A percentile compares a stretch with the other conserved stretches of the same genome.
Evolutionary conservation across 1,284 basidiomycete species (phyloP).

Genomic region (Hortiboletus rubellus): DNA sequence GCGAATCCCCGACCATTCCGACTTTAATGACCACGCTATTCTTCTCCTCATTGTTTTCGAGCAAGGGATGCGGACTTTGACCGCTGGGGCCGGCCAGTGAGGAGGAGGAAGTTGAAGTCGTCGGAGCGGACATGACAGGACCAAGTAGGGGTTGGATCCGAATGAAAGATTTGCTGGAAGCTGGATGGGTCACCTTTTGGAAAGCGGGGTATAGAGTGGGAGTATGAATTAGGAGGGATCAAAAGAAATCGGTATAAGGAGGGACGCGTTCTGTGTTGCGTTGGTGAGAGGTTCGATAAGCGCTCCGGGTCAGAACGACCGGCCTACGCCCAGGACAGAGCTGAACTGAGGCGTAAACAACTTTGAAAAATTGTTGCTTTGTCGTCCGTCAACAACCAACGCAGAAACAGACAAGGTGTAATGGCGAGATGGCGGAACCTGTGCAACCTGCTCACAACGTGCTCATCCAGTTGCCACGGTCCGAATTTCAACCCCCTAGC

Average conservation of each 20-base stretch:
- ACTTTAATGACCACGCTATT: constrained; percentile 97
- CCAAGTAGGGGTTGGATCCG: constrained; percentile 16
- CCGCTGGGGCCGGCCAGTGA: constrained; percentile 53
- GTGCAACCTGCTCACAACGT: constrained; percentile 21
- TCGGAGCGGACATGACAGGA: constrained; percentile 46
- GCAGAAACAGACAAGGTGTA: constrained; percentile 26
- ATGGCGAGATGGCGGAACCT: constrained; percentile 13
- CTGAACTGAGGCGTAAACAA: constrained; percentile 32
- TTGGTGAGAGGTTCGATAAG: constrained; percentile 39
- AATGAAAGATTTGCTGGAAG: constrained; percentile 25
- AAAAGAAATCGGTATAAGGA: constrained; percentile 36
- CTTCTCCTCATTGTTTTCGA: constrained; percentile 73
- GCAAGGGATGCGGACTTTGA: constrained; percentile 47
- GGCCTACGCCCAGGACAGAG: constrained; percentile 31
- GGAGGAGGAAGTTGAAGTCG: constrained; percentile 45
- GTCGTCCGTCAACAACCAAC: constrained; percentile 39
- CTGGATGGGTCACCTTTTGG: constrained; percentile 18
- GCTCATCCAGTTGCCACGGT: constrained; percentile 19
- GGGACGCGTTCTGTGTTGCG: constrained; percentile 45
- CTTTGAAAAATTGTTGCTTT: constrained; percentile 28
- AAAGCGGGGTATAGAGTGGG: constrained; percentile 32
- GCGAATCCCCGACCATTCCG: constrained; percentile 98
- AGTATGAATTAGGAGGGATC: constrained; percentile 29
- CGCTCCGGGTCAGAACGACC: constrained; percentile 35
- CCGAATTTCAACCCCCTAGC: constrained; percentile 15